Conservation (phyloP, 148 eudicot genomes). For the Mesembryanthemum crystallinum region DNA sequence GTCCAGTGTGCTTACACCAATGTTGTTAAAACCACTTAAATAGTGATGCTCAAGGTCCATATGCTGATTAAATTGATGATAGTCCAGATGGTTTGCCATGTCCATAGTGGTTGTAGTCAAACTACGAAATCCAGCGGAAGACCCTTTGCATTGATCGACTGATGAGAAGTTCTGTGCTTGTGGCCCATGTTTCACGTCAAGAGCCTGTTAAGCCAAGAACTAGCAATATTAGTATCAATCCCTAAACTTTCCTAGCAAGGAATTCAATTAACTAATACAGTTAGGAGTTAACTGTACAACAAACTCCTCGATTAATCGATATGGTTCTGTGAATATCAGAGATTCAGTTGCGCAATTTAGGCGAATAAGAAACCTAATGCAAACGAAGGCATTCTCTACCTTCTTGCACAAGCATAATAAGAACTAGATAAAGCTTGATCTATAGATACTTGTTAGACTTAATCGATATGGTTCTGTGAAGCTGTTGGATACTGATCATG, state of each 20-base stretch:
- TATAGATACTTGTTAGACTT: not conserved
- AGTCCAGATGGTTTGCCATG: constrained; percentile 52
- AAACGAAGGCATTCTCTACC: not conserved
- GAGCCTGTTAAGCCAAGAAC: constrained; percentile 43
- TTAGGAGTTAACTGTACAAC: not conserved
- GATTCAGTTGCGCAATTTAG: not conserved
- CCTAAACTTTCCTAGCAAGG: not conserved
- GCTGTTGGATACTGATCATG: not conserved
- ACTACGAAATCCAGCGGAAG: constrained; percentile 44
- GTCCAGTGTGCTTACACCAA: constrained; percentile 46
- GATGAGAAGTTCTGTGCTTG: constrained; percentile 46
- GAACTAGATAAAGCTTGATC: not conserved
- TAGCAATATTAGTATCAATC: constrained; percentile 12
- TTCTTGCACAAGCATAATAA: not conserved
- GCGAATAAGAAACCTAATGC: not conserved
- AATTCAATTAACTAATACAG: not conserved
- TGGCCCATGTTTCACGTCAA: constrained; percentile 45
- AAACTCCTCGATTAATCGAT: not conserved
- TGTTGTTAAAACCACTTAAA: constrained; percentile 47
- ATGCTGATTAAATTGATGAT: constrained; percentile 53
- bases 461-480: not conserved
- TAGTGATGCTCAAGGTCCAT: constrained; percentile 50
- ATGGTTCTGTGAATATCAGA: not conserved
- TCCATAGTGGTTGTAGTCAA: constrained; percentile 41
- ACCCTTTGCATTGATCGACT: constrained; percentile 50